A percentile compares a stretch with the other conserved stretches of the same genome.
Evolutionary conservation across 1,139 yeast species (phyloP).

Genomic region (Pichia sp.): DNA sequence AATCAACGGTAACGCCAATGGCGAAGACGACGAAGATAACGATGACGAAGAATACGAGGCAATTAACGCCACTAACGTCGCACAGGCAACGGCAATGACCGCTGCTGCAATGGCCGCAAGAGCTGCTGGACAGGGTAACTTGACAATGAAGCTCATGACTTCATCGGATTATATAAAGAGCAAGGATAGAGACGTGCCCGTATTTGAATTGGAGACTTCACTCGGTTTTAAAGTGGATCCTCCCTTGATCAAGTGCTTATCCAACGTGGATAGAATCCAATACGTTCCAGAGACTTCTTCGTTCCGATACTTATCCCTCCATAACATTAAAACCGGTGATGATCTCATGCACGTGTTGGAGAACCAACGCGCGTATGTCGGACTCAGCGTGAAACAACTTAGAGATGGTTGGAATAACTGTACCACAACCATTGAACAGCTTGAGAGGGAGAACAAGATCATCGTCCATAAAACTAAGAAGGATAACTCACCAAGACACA

Average conservation of each 20-base stretch:
- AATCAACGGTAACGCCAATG: too few species aligned
- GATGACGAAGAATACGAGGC: background rate
- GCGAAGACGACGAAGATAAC: too few species aligned
- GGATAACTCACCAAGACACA: slow-evolving; percentile 82
- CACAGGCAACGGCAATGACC: slow-evolving; percentile 1
- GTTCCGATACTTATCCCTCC: slow-evolving; percentile 80
- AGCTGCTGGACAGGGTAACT: slow-evolving; percentile 11
- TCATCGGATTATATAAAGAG: slow-evolving; percentile 83
- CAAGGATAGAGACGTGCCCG: slow-evolving; percentile 63
- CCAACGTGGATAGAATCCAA: slow-evolving; percentile 68
- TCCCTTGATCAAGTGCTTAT: slow-evolving; percentile 60
- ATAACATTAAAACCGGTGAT: slow-evolving; percentile 75
- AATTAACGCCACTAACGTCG: background rate
- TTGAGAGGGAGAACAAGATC: slow-evolving; percentile 71
- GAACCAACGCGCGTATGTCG: slow-evolving; percentile 81
- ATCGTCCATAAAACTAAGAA: slow-evolving; percentile 84
- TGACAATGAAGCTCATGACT: slow-evolving; percentile 27
- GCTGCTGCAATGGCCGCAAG: slow-evolving; percentile 9
- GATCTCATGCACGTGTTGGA: slow-evolving; percentile 70
- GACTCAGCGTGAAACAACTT: slow-evolving; percentile 79
- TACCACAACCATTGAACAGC: slow-evolving; percentile 61
- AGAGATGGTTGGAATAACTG: slow-evolving; percentile 99
- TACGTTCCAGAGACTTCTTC: slow-evolving; percentile 55
- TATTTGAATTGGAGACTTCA: slow-evolving; percentile 54
- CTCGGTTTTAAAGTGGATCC: slow-evolving; percentile 36